Evolutionary conservation across 441 rosid genomes (phyloP).

Genomic region (Isatis lusitanica): DNA sequence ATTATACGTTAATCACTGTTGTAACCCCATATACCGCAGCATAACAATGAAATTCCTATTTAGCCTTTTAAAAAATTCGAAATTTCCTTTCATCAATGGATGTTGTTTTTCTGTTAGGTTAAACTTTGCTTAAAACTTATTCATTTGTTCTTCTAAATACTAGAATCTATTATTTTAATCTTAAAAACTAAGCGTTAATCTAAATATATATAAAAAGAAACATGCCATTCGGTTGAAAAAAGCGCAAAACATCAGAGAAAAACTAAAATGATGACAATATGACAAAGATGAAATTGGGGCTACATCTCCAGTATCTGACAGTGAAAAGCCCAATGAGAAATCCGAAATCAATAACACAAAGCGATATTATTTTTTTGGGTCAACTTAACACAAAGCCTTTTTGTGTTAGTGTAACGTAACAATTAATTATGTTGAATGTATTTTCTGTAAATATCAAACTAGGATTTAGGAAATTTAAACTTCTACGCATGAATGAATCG

Average conservation of each 20-base stretch:
- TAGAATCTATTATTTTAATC: background rate
- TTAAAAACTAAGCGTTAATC: background rate
- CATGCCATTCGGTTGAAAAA: background rate
- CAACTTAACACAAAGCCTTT: background rate
- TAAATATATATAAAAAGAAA: background rate
- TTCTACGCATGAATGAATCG: background rate
- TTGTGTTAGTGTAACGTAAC: background rate
- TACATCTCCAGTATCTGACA: background rate
- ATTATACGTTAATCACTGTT: no score
- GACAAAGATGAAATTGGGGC: background rate
- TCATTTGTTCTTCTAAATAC: background rate
- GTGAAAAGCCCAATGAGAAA: slow-evolving; percentile 5
- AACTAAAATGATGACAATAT: background rate
- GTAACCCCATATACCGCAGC: background rate
- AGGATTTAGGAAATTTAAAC: background rate
- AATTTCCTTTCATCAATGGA: background rate
- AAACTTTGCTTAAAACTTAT: background rate
- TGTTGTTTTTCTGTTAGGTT: background rate
- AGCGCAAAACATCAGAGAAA: background rate
- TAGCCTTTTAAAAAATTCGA: background rate
- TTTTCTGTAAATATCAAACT: background rate
- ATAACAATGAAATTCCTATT: background rate
- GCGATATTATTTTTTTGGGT: background rate
- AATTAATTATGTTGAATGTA: background rate
- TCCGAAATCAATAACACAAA: background rate